phyloP scores from a whole-genome alignment of 106 monocot genomes.

The Phalaenopsis aphrodite region DNA sequence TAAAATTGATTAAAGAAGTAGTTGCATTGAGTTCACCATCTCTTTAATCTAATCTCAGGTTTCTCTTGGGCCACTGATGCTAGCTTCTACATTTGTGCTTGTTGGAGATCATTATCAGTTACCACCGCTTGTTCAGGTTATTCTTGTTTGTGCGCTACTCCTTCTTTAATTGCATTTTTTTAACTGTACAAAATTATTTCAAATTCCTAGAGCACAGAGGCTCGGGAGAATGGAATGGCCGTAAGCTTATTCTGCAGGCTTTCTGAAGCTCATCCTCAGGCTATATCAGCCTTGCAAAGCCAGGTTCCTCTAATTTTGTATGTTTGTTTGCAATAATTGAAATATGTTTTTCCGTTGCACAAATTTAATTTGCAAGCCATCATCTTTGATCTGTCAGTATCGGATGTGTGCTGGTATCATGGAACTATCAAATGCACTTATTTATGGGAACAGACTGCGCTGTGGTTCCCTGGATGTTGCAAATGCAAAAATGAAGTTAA shows the following conservation, averaged over 20 bases:
- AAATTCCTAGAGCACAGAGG: conserved; percentile 69
- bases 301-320: conserved; percentile 44
- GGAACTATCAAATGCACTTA: conserved; percentile 88
- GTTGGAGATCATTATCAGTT: conserved; percentile 99
- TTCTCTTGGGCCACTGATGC: conserved; percentile 93
- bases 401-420: conserved; percentile 94
- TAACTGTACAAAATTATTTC: conserved; percentile 1
- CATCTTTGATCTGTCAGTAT: conserved; percentile 49
- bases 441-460: conserved; percentile 83
- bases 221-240: conserved; percentile 87
- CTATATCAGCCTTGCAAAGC: conserved; percentile 83
- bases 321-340: background rate
- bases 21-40: background rate
- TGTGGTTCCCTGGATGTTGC: conserved; percentile 90
- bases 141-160: background rate
- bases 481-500: conserved; percentile 62
- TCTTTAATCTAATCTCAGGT: conserved; percentile 38
- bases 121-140: conserved; percentile 91
- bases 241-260: conserved; percentile 88
- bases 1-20: background rate
- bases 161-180: conserved; percentile 5
- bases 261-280: conserved; percentile 96
- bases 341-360: background rate
- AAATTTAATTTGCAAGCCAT: background rate
- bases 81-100: conserved; percentile 90